A percentile compares a stretch with the other conserved stretches of the same genome.
Evolutionary conservation across 1,284 basidiomycete species (phyloP).

Genomic region (Pyrrhoderma lamaoense): DNA sequence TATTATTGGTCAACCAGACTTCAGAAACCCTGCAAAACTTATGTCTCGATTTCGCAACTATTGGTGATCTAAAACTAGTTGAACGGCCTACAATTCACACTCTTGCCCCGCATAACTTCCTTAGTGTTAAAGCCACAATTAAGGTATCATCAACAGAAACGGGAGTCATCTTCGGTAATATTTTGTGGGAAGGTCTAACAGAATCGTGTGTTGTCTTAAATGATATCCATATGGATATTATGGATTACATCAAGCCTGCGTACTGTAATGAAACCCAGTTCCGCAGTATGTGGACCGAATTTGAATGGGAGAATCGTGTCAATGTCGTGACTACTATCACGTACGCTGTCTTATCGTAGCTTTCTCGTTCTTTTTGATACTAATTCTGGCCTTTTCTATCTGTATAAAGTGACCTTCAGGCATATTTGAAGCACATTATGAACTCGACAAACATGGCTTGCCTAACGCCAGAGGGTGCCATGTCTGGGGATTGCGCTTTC

Average conservation of each 20-base stretch:
- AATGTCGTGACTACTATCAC: slow-evolving; percentile 82
- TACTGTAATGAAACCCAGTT: slow-evolving; percentile 96
- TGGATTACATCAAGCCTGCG: slow-evolving; percentile 99
- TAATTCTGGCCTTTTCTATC: slow-evolving; percentile 5
- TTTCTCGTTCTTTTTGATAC: not conserved
- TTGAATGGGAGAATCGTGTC: slow-evolving; percentile 98
- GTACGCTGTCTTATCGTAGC: slow-evolving; percentile 35
- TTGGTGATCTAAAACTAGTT: slow-evolving; percentile 96
- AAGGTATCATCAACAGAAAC: slow-evolving; percentile 98
- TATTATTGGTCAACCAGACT: slow-evolving; percentile 96
- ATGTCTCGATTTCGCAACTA: slow-evolving; percentile 94
- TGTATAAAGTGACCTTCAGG: slow-evolving; percentile 58
- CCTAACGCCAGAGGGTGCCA: slow-evolving; percentile 88
- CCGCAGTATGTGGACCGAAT: slow-evolving; percentile 96
- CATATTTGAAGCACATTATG: slow-evolving; percentile 88
- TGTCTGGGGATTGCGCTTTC: slow-evolving; percentile 91
- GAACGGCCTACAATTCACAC: slow-evolving; percentile 92
- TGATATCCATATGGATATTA: slow-evolving; percentile 98
- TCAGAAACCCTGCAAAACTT: slow-evolving; percentile 93
- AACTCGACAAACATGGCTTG: slow-evolving; percentile 93
- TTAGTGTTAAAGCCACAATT: slow-evolving; percentile 98
- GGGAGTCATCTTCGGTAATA: slow-evolving; percentile 97
- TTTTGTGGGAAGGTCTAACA: slow-evolving; percentile 91
- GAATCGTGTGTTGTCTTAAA: slow-evolving; percentile 91
- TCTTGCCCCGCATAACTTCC: slow-evolving; percentile 94